Conservation (phyloP, 2,329 filamentous ascomycete genomes). For the Aspergillus fumigatus region DNA sequence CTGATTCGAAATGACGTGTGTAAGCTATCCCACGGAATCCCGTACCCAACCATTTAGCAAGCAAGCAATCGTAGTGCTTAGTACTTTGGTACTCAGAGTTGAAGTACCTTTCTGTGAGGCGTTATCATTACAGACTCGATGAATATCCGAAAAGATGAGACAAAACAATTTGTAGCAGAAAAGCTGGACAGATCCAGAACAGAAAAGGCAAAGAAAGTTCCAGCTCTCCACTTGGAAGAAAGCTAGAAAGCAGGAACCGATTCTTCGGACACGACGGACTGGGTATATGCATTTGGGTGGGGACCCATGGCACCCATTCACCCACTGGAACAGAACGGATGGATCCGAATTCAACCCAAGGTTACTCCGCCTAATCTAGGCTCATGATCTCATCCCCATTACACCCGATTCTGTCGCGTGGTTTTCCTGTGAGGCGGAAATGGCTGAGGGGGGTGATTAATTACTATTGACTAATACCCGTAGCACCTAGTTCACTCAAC, state of each 20-base stretch:
- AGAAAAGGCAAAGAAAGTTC: constrained; percentile 6
- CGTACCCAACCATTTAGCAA: background rate
- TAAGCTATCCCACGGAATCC: background rate
- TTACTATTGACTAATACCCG: too few species aligned
- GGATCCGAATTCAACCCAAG: constrained; percentile 24
- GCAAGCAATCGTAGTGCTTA: background rate
- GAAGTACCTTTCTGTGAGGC: background rate
- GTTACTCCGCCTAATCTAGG: constrained; percentile 10
- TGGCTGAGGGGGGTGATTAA: background rate
- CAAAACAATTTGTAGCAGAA: background rate
- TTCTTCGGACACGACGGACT: constrained; percentile 23
- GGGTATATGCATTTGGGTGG: constrained; percentile 25
- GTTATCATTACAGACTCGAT: background rate
- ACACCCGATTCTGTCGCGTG: constrained; percentile 14
- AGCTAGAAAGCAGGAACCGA: constrained; percentile 26
- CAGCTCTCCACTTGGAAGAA: constrained; percentile 18
- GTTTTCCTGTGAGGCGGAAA: constrained; percentile 5
- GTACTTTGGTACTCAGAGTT: background rate
- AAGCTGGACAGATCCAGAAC: constrained; percentile 7
- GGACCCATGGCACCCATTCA: background rate
- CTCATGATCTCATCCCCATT: constrained; percentile 12
- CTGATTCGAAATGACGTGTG: background rate
- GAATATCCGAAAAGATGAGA: constrained; percentile 11
- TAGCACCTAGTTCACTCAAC: too few species aligned
- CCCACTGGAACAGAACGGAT: constrained; percentile 22